Evolutionary conservation across 2,329 filamentous ascomycete species (phyloP).

Genomic region (Monosporascus sp.): DNA sequence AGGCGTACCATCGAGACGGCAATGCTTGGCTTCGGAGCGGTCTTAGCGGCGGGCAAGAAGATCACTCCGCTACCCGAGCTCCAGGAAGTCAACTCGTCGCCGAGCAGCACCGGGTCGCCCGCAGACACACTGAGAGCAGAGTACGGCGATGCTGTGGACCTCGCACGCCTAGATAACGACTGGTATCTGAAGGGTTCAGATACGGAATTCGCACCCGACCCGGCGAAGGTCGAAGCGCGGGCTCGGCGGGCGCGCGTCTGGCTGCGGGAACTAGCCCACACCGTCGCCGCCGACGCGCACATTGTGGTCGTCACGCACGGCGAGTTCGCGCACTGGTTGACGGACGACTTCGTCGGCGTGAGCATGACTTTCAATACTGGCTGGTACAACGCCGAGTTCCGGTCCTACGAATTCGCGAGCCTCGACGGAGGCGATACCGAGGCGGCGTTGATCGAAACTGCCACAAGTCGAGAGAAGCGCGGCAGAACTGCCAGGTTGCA

Average conservation of each 20-base stretch:
- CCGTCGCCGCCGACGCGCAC: constrained; percentile 45
- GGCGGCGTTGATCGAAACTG: constrained; percentile 40
- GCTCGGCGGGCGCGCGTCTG: constrained; percentile 55
- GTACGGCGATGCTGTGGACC: constrained; percentile 56
- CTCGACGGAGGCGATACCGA: constrained; percentile 39
- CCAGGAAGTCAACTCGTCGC: constrained; percentile 69
- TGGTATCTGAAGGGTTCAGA: constrained; percentile 63
- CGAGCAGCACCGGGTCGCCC: constrained; percentile 68
- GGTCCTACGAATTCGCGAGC: constrained; percentile 61
- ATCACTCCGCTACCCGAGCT: constrained; percentile 68
- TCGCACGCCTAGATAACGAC: constrained; percentile 51
- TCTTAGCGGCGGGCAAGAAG: constrained; percentile 21
- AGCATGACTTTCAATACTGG: constrained; percentile 44
- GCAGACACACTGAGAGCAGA: constrained; percentile 47
- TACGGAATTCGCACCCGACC: constrained; percentile 38
- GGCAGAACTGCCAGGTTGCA: not conserved
- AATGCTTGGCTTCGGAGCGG: constrained; percentile 55
- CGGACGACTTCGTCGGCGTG: constrained; percentile 69
- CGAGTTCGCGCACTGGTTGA: constrained; percentile 76
- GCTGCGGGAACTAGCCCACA: constrained; percentile 42
- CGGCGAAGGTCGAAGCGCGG: constrained; percentile 51
- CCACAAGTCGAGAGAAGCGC: constrained; percentile 24
- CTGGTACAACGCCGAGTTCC: constrained; percentile 67
- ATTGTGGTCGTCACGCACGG: constrained; percentile 76
- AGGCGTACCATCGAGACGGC: constrained; percentile 74